Evolutionary conservation across 306 rosid species (phyloP).

Genomic region (Astragalus glycyphyllos): DNA sequence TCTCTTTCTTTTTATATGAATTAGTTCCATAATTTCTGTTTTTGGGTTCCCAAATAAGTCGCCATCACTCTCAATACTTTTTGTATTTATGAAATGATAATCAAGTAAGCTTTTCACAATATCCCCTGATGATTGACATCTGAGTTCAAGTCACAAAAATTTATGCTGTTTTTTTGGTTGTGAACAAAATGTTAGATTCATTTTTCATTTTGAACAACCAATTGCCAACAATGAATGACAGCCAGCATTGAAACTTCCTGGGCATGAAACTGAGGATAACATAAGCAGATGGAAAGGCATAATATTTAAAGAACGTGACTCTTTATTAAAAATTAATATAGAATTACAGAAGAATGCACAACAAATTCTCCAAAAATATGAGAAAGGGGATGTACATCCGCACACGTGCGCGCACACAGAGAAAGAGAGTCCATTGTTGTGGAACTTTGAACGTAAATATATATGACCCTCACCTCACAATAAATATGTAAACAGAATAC

Average conservation of each 20-base stretch:
- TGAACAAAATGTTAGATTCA: neutral
- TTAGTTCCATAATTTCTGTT: conserved; percentile 25
- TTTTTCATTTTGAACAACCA: neutral
- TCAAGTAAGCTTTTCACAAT: neutral
- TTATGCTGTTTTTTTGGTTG: neutral
- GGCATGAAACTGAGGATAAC: neutral
- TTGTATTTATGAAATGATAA: neutral
- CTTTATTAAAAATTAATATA: neutral
- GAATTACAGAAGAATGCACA: conserved; percentile 30
- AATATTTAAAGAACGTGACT: neutral
- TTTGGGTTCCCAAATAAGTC: conserved; percentile 44
- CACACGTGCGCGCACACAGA: neutral
- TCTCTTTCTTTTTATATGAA: conserved; percentile 10
- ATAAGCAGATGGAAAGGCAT: conserved; percentile 8
- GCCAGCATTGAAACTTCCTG: neutral
- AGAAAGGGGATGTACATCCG: neutral
- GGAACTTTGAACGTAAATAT: conserved; percentile 9
- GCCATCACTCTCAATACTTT: neutral
- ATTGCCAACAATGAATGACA: too few species aligned
- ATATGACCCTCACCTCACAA: conserved; percentile 4
- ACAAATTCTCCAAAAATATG: conserved; percentile 1
- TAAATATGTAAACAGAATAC: conserved; percentile 44
- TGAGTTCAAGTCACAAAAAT: conserved; percentile 6
- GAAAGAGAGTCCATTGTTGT: conserved; percentile 1
- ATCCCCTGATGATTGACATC: conserved; percentile 21